Evolutionary conservation across 495 filamentous ascomycete species (phyloP).

Genomic region (Neurospora sp.): DNA sequence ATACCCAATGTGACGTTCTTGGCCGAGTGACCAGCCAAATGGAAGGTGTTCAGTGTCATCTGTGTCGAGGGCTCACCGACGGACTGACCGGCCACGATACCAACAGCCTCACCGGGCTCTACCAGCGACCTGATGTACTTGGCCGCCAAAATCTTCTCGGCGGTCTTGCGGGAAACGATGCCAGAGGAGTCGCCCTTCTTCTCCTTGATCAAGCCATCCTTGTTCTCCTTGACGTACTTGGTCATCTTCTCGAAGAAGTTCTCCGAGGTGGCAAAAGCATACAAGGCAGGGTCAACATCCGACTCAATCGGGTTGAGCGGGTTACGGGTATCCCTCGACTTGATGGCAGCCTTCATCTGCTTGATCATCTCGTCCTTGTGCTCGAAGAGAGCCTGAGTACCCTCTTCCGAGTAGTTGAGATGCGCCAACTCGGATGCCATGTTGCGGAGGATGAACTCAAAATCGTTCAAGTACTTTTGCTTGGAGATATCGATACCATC

Average conservation of each 20-base stretch:
- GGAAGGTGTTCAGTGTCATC: constrained; percentile 99
- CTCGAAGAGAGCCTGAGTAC: constrained; percentile 28
- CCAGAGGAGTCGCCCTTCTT: constrained; percentile 45
- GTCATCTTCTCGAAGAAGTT: constrained; percentile 54
- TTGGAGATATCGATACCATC: constrained; percentile 92
- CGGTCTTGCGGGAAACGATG: constrained; percentile 56
- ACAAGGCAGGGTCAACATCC: constrained; percentile 60
- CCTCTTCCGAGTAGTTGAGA: constrained; percentile 31
- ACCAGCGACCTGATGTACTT: constrained; percentile 89
- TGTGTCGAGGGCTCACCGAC: constrained; percentile 96
- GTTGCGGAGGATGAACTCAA: constrained; percentile 83
- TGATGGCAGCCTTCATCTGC: constrained; percentile 68
- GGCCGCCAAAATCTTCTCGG: constrained; percentile 71
- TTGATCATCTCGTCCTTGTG: constrained; percentile 55
- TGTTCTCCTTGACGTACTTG: constrained; percentile 67
- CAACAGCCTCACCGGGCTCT: constrained; percentile 97
- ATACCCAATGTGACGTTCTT: constrained; percentile 99
- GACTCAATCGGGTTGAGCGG: constrained; percentile 65
- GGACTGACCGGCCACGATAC: constrained; percentile 92
- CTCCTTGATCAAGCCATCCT: constrained; percentile 63
- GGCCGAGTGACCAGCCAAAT: constrained; percentile 94
- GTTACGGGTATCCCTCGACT: constrained; percentile 54
- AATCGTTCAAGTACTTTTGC: constrained; percentile 82
- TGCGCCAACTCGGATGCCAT: constrained; percentile 40
- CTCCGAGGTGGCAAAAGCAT: constrained; percentile 82